Evolutionary conservation across 164 flowering plant genomes (phyloP).

Genomic region (grape (Vitis vinifera)): ASM3070453v1 NC_081816.1:21565001-21565500

Average conservation of each 20-base stretch:
- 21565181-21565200: too few species aligned
- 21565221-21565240: constrained; percentile 64
- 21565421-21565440: constrained; percentile 13
- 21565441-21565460: too few species aligned
- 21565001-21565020: constrained; percentile 43
- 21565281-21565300: constrained; percentile 44
- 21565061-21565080: constrained; percentile 64
- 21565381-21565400: too few species aligned
- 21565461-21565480: too few species aligned
- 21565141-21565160: too few species aligned
- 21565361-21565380: constrained; percentile 33
- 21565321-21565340: constrained; percentile 42
- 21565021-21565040: constrained; percentile 55
- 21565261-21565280: constrained; percentile 2
- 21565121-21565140: too few species aligned
- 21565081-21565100: constrained; percentile 41
- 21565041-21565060: constrained; percentile 40
- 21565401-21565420: too few species aligned
- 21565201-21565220: constrained; percentile 15
- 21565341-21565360: constrained; percentile 31
- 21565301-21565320: constrained; percentile 48
- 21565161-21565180: too few species aligned
- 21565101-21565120: constrained; percentile 62
- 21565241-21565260: constrained; percentile 33
- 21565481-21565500: too few species aligned